Conservation (phyloP, 2,329 filamentous ascomycete species). For the Colletotrichum tamarilloi region DNA sequence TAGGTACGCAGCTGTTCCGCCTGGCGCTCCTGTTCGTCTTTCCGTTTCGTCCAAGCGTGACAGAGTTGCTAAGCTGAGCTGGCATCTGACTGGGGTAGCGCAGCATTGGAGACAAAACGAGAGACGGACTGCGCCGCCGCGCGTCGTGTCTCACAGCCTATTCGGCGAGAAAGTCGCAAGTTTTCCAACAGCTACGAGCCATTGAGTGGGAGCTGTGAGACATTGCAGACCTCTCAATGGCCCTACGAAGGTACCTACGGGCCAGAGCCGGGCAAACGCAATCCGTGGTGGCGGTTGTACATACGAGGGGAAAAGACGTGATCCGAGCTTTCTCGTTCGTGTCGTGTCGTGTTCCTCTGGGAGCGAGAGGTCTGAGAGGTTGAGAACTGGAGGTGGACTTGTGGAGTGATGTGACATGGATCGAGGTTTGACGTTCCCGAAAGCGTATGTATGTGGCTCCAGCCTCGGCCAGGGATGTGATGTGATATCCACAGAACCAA, state of each 20-base stretch:
- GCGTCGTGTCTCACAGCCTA: slow-evolving; percentile 31
- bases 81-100: background rate
- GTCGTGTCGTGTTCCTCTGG: background rate
- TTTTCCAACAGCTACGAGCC: background rate
- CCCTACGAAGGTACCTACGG: background rate
- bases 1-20: background rate
- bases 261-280: slow-evolving; percentile 7
- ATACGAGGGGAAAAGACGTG: slow-evolving; percentile 18
- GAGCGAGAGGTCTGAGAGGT: background rate
- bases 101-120: background rate
- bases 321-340: slow-evolving; percentile 6
- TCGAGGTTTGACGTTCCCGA: slow-evolving; percentile 24
- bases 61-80: background rate
- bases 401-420: slow-evolving; percentile 2
- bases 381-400: background rate
- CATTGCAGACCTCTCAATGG: background rate
- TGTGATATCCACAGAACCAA: slow-evolving; percentile 25
- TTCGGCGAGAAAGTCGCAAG: background rate
- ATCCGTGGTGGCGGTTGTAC: slow-evolving; percentile 26
- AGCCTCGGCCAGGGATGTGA: background rate
- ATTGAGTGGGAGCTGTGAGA: slow-evolving; percentile 7
- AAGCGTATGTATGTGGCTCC: background rate
- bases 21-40: slow-evolving; percentile 1
- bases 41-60: background rate
- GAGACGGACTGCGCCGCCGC: slow-evolving; percentile 21